These are phyloP conservation scores for Lachnellula hyalina DNA, from an alignment of 2,329 filamentous ascomycete genomes.

Conservation along the genomic window DNA sequence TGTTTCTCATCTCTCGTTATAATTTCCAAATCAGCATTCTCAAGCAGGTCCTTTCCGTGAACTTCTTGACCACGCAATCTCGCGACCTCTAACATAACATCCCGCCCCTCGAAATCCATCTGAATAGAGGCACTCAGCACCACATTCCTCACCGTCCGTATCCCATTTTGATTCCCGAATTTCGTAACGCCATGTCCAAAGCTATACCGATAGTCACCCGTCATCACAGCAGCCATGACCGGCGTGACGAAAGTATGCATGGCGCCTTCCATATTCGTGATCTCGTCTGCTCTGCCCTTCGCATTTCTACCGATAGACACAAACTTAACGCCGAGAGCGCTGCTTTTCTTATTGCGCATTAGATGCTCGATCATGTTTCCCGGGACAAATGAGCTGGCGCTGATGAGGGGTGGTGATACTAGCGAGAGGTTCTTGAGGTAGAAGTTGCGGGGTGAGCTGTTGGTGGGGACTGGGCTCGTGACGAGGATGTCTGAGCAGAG, in stretches of 20 bases:
- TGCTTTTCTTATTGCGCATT: constrained; percentile 22
- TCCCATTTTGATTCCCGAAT: constrained; percentile 9
- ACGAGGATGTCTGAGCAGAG: constrained; percentile 8
- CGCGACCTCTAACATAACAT: constrained; percentile 23
- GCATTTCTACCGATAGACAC: neutral
- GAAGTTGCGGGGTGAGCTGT: constrained; percentile 5
- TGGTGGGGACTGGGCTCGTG: constrained; percentile 6
- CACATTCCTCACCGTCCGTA: constrained; percentile 10
- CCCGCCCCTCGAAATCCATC: constrained; percentile 23
- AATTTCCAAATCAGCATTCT: constrained; percentile 9
- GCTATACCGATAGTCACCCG: constrained; percentile 22
- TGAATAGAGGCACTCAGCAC: constrained; percentile 25
- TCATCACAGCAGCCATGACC: constrained; percentile 16
- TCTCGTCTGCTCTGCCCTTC: constrained; percentile 6
- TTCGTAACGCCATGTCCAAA: constrained; percentile 15
- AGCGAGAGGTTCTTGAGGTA: constrained; percentile 9
- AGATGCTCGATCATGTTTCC: constrained; percentile 10
- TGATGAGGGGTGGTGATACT: constrained; percentile 20
- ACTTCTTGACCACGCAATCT: constrained; percentile 8
- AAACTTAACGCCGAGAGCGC: constrained; percentile 21
- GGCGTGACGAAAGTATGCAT: constrained; percentile 27
- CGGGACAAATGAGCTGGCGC: constrained; percentile 19
- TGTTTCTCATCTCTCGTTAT: constrained; percentile 17
- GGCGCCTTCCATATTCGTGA: constrained; percentile 27
- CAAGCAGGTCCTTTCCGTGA: constrained; percentile 9